These are phyloP conservation scores for Perilla frutescens DNA, from an alignment of 257 asterid genomes.

Conservation along the genomic window DNA sequence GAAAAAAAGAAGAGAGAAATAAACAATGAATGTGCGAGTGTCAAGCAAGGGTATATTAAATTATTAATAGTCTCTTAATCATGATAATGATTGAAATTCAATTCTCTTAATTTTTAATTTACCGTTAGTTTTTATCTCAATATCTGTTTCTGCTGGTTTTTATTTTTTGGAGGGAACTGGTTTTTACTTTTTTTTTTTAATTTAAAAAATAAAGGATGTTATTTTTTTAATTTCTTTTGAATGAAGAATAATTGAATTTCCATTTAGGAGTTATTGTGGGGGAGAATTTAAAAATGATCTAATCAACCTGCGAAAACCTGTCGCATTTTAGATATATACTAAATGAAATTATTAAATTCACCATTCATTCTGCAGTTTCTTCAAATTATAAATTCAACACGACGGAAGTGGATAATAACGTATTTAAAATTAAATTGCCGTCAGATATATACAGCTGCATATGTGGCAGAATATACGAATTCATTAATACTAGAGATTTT, in stretches of 20 bases:
- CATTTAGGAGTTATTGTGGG: no score
- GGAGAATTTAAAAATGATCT: no score
- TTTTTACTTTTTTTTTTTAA: no score
- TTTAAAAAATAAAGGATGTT: background rate
- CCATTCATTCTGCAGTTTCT: background rate
- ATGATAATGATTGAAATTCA: constrained; percentile 6
- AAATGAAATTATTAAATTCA: constrained; percentile 5
- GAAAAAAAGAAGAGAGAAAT: background rate
- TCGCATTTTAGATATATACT: background rate
- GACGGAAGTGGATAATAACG: constrained; percentile 8
- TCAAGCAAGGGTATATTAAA: background rate
- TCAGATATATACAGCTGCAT: constrained; percentile 31
- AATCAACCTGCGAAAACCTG: background rate
- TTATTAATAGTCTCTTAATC: background rate
- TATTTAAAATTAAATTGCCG: constrained; percentile 17
- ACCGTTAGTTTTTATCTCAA: constrained; percentile 24
- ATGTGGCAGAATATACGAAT: constrained; percentile 13
- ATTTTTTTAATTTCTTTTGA: background rate
- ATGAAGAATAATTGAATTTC: no score
- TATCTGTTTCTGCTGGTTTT: background rate
- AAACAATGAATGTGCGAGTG: background rate
- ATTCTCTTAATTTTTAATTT: constrained; percentile 9
- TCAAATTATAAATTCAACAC: background rate
- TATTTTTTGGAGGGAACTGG: no score
- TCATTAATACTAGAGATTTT: background rate